These are phyloP conservation scores for Akanthomyces lecanii DNA, from an alignment of 2,329 filamentous ascomycete genomes.

Conservation along the genomic window DNA sequence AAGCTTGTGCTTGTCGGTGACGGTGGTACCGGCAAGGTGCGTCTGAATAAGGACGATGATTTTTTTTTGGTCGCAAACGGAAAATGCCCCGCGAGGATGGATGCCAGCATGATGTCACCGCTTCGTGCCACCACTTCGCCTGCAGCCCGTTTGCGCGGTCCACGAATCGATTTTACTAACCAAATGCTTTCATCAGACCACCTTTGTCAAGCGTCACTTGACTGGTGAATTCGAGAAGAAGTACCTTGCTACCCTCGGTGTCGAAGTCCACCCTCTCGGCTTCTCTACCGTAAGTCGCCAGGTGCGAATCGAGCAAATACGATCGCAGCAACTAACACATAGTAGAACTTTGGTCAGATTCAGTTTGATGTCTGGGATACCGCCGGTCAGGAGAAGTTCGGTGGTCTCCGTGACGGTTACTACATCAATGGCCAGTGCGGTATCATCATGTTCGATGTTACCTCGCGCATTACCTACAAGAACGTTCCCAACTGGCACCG, in stretches of 20 bases:
- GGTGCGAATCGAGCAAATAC: slow-evolving; percentile 17
- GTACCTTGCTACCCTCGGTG: slow-evolving; percentile 99
- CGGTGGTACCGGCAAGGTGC: slow-evolving; percentile 97
- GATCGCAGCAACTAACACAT: slow-evolving; percentile 25
- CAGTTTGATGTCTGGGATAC: slow-evolving; percentile 99
- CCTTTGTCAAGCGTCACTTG: slow-evolving; percentile 99
- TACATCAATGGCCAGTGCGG: slow-evolving; percentile 99
- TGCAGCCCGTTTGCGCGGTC: not conserved
- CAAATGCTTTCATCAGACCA: slow-evolving; percentile 61
- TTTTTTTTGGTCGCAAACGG: slow-evolving; percentile 18
- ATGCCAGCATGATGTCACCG: slow-evolving; percentile 20
- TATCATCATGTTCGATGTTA: slow-evolving; percentile 99
- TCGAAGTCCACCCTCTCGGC: slow-evolving; percentile 96
- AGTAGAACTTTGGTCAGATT: slow-evolving; percentile 86
- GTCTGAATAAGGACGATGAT: slow-evolving; percentile 21
- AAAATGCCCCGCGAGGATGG: slow-evolving; percentile 18
- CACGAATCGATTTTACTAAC: slow-evolving; percentile 17
- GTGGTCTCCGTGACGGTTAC: slow-evolving; percentile 98
- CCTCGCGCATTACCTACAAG: slow-evolving; percentile 99
- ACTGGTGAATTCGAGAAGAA: slow-evolving; percentile 99
- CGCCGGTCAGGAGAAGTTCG: slow-evolving; percentile 98
- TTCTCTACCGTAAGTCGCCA: slow-evolving; percentile 84
- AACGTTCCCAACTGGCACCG: slow-evolving; percentile 99
- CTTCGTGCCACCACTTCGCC: slow-evolving; percentile 18
- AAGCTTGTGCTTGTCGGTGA: slow-evolving; percentile 99